Base-by-base conservation (phyloP, 2,329 filamentous ascomycete genomes). In the Paecilomyces dactylethromorphus region DNA sequence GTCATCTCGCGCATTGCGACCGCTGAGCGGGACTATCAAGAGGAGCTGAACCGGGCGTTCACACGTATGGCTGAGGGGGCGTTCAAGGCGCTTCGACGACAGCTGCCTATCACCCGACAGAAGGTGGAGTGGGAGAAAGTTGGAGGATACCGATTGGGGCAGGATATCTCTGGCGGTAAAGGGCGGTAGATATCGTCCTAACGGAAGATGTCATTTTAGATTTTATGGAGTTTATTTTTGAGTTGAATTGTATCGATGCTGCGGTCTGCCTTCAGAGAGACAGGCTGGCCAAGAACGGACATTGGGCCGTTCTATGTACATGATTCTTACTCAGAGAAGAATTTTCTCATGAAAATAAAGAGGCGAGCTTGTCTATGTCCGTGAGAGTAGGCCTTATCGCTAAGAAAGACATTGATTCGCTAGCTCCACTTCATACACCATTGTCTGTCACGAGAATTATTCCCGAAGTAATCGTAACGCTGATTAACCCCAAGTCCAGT, bases 91-190 rank as follows among this genome's bases (percentile, higher is more conserved):
- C 77, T 99, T 73, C 86, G 94, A 71, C 86, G 94, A 76, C 94
- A 97, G 78, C 79, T 99, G 72, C 94, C 94, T 0, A 92, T 99
- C 60, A 99, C 94, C 62, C 87, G 94, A 71, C 94, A 99, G 81
- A 97, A 97, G 84, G 93, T 99, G 67, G 94, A 99, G 78, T 99
- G 94, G 94, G 93, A 99, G 76, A 97, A 96, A 81, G 91, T 99
- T 65, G 89, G 91, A 53, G 92, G 91, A 66, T 99, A 99, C 79
- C 83, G 91, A 61, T 80, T 96, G 66, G 89, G 90, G 26, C 88
- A 91, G 75, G 89, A 91, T 71, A 90, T 91, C 74, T 87, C 87
- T 18, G 87, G 88, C 55, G 86, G 86, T 56, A 85, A 85, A 70
- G 67, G 66, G 39, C 66, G 69, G 62, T 70, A 65, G 32, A 58